Evolutionary conservation across 2,329 filamentous ascomycete species (phyloP).

Genomic region (Aspergillus clavatus): DNA sequence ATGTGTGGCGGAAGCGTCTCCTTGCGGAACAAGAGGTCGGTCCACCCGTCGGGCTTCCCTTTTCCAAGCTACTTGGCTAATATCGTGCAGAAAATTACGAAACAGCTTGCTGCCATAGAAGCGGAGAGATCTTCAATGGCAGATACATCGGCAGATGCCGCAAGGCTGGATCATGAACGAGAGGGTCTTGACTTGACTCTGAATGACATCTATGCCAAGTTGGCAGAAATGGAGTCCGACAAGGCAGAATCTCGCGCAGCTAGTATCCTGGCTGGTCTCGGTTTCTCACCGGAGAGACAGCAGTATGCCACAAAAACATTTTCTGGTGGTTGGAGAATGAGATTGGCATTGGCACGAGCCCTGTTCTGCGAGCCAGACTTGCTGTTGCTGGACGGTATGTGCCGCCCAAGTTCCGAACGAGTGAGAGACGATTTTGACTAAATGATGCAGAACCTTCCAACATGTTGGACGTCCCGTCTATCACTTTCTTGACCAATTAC

Average conservation of each 20-base stretch:
- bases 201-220: constrained; percentile 83
- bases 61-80: background rate
- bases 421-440: constrained; percentile 14
- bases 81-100: constrained; percentile 61
- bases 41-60: constrained; percentile 10
- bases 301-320: constrained; percentile 94
- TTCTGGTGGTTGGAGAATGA: constrained; percentile 99
- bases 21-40: constrained; percentile 78
- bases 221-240: constrained; percentile 98
- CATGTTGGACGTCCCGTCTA: constrained; percentile 99
- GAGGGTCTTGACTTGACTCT: constrained; percentile 88
- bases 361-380: constrained; percentile 98
- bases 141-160: constrained; percentile 86
- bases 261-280: constrained; percentile 92
- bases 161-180: constrained; percentile 75
- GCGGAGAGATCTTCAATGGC: constrained; percentile 71
- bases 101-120: constrained; percentile 72
- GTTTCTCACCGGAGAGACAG: constrained; percentile 90
- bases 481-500: constrained; percentile 95
- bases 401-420: background rate
- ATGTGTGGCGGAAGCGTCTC: constrained; percentile 96
- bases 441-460: constrained; percentile 75
- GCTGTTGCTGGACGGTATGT: constrained; percentile 71
- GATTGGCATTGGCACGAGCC: constrained; percentile 86
- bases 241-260: constrained; percentile 94